Evolutionary conservation across 2,329 filamentous ascomycete species (phyloP).

Genomic region (Venturia asperata): DNA sequence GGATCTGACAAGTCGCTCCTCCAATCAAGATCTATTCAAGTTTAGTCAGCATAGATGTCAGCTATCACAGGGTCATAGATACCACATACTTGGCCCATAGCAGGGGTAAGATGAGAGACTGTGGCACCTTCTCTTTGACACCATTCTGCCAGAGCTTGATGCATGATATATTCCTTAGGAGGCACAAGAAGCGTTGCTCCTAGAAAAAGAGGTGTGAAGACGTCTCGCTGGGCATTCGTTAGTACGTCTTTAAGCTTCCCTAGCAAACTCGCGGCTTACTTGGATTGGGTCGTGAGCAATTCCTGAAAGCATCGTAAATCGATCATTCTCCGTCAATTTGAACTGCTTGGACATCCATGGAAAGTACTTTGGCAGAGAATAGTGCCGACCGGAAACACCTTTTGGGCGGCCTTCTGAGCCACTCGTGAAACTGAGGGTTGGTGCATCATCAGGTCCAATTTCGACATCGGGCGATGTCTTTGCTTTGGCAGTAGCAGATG

Average conservation of each 20-base stretch:
- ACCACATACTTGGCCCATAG: constrained; percentile 52
- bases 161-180: constrained; percentile 72
- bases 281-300: constrained; percentile 63
- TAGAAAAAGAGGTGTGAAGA: constrained; percentile 84
- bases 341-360: constrained; percentile 90
- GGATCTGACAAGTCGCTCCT: constrained; percentile 69
- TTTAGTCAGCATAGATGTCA: background rate
- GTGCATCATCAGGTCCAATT: constrained; percentile 78
- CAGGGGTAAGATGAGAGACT: constrained; percentile 84
- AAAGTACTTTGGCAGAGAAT: constrained; percentile 77
- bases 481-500: constrained; percentile 45
- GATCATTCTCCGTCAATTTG: constrained; percentile 60
- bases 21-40: constrained; percentile 81
- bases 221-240: constrained; percentile 50
- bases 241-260: too few species aligned
- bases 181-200: constrained; percentile 75
- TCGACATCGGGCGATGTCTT: constrained; percentile 59
- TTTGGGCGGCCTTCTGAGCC: constrained; percentile 76
- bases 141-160: constrained; percentile 85
- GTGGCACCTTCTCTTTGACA: constrained; percentile 67
- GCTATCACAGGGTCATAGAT: background rate
- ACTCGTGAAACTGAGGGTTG: constrained; percentile 57
- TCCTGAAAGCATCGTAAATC: constrained; percentile 76
- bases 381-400: constrained; percentile 82
- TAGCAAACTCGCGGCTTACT: too few species aligned